Evolutionary conservation across 495 filamentous ascomycete species (phyloP).

Genomic region (Penicillium flavigenum): DNA sequence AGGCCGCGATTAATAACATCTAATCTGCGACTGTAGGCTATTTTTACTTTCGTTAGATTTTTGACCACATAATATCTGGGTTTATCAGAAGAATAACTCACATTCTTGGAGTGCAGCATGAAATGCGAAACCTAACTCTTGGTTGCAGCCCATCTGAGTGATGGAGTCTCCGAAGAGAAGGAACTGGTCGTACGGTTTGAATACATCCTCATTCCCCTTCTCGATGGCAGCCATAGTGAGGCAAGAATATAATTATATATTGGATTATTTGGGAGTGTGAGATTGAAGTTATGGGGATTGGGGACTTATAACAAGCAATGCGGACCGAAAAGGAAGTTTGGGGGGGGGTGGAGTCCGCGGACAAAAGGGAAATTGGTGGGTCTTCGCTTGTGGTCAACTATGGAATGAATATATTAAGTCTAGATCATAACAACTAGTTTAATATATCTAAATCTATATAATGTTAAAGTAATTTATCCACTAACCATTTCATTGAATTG

Average conservation of each 20-base stretch:
- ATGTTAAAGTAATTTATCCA: background rate
- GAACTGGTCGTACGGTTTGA: constrained; percentile 62
- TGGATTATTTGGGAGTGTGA: background rate
- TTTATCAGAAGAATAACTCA: constrained; percentile 33
- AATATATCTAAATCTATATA: background rate
- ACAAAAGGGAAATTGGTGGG: constrained; percentile 23
- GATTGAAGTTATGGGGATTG: background rate
- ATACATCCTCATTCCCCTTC: constrained; percentile 13
- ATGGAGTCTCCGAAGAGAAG: constrained; percentile 83
- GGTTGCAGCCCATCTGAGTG: constrained; percentile 59
- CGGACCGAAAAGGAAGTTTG: constrained; percentile 1
- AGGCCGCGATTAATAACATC: constrained; percentile 70
- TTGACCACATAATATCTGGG: background rate
- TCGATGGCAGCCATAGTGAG: constrained; percentile 6
- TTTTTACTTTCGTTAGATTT: constrained; percentile 8
- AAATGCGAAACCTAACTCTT: constrained; percentile 66
- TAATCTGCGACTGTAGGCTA: constrained; percentile 62
- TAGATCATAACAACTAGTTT: background rate
- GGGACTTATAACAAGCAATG: constrained; percentile 10
- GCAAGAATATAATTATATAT: background rate
- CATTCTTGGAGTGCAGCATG: constrained; percentile 69
- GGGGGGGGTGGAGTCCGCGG: constrained; percentile 24
- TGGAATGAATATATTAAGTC: background rate
- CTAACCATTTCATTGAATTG: background rate
- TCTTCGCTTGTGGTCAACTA: constrained; percentile 1